Base-by-base conservation (phyloP, 805 yeast species). In the Millerozyma acaciae region DNA sequence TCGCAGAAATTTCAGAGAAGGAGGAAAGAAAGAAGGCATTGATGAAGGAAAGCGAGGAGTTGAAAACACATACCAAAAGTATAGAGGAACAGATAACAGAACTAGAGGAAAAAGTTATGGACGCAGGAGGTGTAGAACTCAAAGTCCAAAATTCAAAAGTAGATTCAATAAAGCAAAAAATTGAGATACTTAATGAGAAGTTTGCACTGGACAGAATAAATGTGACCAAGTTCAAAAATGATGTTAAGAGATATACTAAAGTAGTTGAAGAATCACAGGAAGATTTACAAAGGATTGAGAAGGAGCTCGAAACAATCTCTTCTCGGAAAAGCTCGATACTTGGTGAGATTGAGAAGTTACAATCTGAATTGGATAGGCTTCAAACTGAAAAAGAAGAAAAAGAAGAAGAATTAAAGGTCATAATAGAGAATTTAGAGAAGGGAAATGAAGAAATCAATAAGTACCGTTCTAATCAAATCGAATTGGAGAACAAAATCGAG, bases 81-180 rank as follows among this genome's bases (percentile, higher is more conserved):
- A 56, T 75, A 26, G 85, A 77, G 51, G 49, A 56, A 5, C 66
- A 73, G 37, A 83, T 93, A 25, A 66, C 69, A 8, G 66, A 46
- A 0, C 60, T 89, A 3, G 89, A 87, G 44, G 84, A 80, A 36
- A 73, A 79, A 50, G 86, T 93, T 24, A 77, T 89, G 84, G 80
- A 84, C 31, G 81, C 86, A 34, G 99, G 99, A 34, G 99, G 99
- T 39, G 80, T 84, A 6, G 78, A 78, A 40, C 66, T 93, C 42
- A 77, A 85, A 36, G 55, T 84, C 39, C 96, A 88, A 48, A 82
- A 78, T 40, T 75, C 94, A 1, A 83, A 78, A 49, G 96, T 93
- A 6, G 88, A 79, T 46, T 82, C 94, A 2, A 65, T 83, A 21
- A 65, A 68, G 26, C 84, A 83, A 45, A 74, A 76, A 47, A 72